Evolutionary conservation across 345 rosid genomes (phyloP).

Genomic region (Citrus mangshanensis): DNA sequence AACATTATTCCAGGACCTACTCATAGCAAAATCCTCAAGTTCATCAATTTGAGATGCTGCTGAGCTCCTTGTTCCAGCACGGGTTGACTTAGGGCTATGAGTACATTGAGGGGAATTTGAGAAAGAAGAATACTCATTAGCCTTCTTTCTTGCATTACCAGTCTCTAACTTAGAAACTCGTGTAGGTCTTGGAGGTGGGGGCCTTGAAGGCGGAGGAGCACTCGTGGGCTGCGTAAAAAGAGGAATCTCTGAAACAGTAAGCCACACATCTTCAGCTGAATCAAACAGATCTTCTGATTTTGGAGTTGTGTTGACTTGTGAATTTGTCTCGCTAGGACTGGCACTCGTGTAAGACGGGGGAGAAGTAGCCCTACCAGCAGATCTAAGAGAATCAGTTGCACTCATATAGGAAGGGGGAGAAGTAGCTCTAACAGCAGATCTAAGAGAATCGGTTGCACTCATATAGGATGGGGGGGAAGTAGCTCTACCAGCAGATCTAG

Average conservation of each 20-base stretch:
- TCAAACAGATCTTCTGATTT: constrained; percentile 51
- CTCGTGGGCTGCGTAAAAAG: constrained; percentile 77
- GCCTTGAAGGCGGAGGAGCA: constrained; percentile 95
- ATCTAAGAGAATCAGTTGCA: not conserved
- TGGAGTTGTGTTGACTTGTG: constrained; percentile 35
- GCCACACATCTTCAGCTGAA: constrained; percentile 78
- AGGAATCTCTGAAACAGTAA: constrained; percentile 90
- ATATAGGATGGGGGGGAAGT: constrained; percentile 44
- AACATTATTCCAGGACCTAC: constrained; percentile 36
- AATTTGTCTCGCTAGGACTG: constrained; percentile 33
- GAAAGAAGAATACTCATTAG: constrained; percentile 41
- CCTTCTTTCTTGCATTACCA: constrained; percentile 47
- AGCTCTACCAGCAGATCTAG: constrained; percentile 36
- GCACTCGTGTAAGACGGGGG: constrained; percentile 43
- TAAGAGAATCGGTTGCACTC: constrained; percentile 13
- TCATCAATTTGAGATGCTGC: constrained; percentile 67
- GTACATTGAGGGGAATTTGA: constrained; percentile 47
- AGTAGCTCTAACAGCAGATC: not conserved
- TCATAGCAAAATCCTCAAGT: constrained; percentile 67
- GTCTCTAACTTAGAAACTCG: constrained; percentile 40
- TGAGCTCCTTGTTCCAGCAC: constrained; percentile 37
- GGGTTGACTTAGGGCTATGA: constrained; percentile 39
- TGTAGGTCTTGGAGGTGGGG: constrained; percentile 92
- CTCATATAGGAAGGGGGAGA: not conserved
- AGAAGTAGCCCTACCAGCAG: constrained; percentile 17